phyloP scores from a whole-genome alignment of 129 eudicot genomes.

The Chrysanthemum makinoi region DNA sequence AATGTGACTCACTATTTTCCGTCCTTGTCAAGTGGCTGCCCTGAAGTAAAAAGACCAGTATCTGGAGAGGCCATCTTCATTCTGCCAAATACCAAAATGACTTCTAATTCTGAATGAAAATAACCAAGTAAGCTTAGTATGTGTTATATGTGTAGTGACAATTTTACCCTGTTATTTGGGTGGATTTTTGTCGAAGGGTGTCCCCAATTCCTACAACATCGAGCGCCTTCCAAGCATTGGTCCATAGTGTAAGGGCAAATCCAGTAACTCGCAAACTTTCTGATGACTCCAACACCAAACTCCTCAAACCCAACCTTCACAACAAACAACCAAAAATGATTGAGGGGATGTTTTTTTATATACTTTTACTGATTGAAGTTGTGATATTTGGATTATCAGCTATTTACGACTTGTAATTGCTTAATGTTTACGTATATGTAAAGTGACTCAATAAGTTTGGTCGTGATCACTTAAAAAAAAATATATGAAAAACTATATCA shows the following conservation, averaged over 20 bases:
- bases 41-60: conserved; percentile 43
- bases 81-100: conserved; percentile 25
- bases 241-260: conserved; percentile 69
- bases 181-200: conserved; percentile 44
- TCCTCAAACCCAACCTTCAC: conserved; percentile 61
- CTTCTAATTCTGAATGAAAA: background rate
- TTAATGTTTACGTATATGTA: too few species aligned
- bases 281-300: conserved; percentile 81
- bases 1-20: conserved; percentile 37
- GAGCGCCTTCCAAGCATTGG: conserved; percentile 84
- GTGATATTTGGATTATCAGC: too few species aligned
- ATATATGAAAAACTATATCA: too few species aligned
- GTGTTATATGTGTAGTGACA: background rate
- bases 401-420: too few species aligned
- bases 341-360: too few species aligned
- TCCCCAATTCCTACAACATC: conserved; percentile 79
- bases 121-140: background rate
- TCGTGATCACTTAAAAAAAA: too few species aligned
- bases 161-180: conserved; percentile 51
- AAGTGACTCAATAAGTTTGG: too few species aligned
- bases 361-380: too few species aligned
- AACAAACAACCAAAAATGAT: background rate
- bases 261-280: conserved; percentile 61
- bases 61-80: conserved; percentile 37
- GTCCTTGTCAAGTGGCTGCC: conserved; percentile 29